Percentiles rank a stretch among this genome's conserved stretches.
These are phyloP conservation scores for Erodium chrysanthum DNA, from an alignment of 441 rosid species.

Conservation along the genomic window DNA sequence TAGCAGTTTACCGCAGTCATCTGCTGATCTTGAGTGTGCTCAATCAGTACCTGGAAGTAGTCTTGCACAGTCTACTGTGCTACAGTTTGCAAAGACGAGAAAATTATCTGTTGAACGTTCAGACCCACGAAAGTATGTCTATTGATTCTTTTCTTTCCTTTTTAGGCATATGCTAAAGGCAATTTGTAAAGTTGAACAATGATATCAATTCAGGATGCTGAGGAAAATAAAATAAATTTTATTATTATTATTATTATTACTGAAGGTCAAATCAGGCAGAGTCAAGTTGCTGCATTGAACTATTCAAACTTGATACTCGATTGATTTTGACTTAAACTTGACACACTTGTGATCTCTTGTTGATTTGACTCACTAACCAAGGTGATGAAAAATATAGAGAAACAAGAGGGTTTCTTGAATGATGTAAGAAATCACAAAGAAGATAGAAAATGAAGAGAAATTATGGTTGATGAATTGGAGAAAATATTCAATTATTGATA, in stretches of 20 bases:
- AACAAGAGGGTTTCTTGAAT: neutral
- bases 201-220: neutral
- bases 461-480: neutral
- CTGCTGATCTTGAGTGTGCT: constrained; percentile 54
- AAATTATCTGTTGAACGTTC: constrained; percentile 81
- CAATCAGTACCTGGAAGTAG: constrained; percentile 59
- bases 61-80: constrained; percentile 53
- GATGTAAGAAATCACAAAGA: neutral
- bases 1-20: constrained; percentile 40
- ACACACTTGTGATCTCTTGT: neutral
- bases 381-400: neutral
- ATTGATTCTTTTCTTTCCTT: constrained; percentile 1
- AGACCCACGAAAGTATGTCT: constrained; percentile 72
- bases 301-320: neutral
- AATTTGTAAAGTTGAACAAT: neutral
- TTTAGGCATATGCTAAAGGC: neutral
- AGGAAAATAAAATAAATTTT: neutral
- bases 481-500: too few relatives aligned
- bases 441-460: neutral
- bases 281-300: neutral
- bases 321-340: neutral
- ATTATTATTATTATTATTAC: neutral
- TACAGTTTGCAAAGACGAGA: constrained; percentile 89
- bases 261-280: neutral
- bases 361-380: neutral